Conservation (phyloP, 768 basidiomycete genomes). For the Trametes cubensis region DNA sequence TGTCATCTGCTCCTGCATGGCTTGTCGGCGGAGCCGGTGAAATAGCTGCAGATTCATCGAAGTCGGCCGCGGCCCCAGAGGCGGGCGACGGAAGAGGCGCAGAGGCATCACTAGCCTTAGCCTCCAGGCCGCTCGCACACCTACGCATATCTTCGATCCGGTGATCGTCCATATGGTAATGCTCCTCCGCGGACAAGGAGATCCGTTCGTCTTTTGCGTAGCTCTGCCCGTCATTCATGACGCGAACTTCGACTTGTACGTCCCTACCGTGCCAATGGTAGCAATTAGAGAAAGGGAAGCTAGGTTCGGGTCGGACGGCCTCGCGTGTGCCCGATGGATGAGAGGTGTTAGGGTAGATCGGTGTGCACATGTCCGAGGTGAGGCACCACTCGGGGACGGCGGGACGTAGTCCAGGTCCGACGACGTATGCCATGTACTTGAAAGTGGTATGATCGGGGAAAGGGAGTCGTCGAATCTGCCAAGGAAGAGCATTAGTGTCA, state of each 20-base stretch:
- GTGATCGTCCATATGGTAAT: not conserved
- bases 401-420: slow-evolving; percentile 10
- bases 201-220: not conserved
- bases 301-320: not conserved
- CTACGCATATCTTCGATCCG: too few species aligned
- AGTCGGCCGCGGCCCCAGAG: too few species aligned
- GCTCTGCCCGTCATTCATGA: not conserved
- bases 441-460: not conserved
- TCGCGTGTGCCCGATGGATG: not conserved
- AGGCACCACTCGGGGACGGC: not conserved
- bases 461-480: not conserved
- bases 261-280: slow-evolving; percentile 6
- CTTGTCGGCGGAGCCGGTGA: too few species aligned
- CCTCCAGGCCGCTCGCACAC: too few species aligned
- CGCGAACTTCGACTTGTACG: not conserved
- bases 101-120: too few species aligned
- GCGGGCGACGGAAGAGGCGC: too few species aligned
- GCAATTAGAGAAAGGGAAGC: slow-evolving; percentile 8
- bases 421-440: not conserved
- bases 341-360: slow-evolving; percentile 8
- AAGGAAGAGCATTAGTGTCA: too few species aligned
- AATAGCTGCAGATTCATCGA: too few species aligned
- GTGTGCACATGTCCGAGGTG: slow-evolving; percentile 9
- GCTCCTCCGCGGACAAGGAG: not conserved
- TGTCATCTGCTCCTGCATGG: too few species aligned